phyloP scores from a whole-genome alignment of 805 yeast species.

The Metschnikowia colocasiae region DNA sequence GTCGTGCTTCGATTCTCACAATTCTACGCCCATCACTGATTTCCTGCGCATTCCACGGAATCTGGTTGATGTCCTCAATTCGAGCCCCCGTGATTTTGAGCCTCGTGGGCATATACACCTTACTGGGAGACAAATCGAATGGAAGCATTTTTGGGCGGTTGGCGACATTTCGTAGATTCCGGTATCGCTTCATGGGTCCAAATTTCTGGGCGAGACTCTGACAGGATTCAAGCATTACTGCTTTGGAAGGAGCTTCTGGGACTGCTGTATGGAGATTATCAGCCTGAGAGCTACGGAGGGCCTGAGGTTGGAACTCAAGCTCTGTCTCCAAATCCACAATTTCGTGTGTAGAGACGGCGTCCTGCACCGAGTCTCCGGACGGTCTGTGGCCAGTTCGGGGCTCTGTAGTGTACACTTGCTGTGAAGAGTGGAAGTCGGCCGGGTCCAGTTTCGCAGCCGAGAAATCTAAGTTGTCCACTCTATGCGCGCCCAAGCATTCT shows the following conservation, averaged over 20 bases:
- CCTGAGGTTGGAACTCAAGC: neutral
- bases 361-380: neutral
- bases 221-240: neutral
- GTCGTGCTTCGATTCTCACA: slow-evolving; percentile 53
- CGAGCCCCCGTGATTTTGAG: slow-evolving; percentile 44
- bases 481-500: slow-evolving; percentile 1
- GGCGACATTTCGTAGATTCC: slow-evolving; percentile 5
- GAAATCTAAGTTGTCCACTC: neutral
- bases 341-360: neutral
- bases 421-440: neutral
- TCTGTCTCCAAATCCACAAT: neutral
- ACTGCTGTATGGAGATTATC: neutral
- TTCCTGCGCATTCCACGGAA: slow-evolving; percentile 49
- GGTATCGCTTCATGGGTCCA: slow-evolving; percentile 3
- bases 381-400: neutral
- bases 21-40: slow-evolving; percentile 51
- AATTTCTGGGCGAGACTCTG: neutral
- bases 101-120: slow-evolving; percentile 41
- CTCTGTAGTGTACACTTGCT: neutral
- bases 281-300: neutral
- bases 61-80: slow-evolving; percentile 47
- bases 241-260: neutral
- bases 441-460: slow-evolving; percentile 3
- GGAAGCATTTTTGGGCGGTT: slow-evolving; percentile 1
- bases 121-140: slow-evolving; percentile 1